These are phyloP conservation scores for Fusarium goolgardi DNA, from an alignment of 2,329 filamentous ascomycete genomes.

Conservation along the genomic window DNA sequence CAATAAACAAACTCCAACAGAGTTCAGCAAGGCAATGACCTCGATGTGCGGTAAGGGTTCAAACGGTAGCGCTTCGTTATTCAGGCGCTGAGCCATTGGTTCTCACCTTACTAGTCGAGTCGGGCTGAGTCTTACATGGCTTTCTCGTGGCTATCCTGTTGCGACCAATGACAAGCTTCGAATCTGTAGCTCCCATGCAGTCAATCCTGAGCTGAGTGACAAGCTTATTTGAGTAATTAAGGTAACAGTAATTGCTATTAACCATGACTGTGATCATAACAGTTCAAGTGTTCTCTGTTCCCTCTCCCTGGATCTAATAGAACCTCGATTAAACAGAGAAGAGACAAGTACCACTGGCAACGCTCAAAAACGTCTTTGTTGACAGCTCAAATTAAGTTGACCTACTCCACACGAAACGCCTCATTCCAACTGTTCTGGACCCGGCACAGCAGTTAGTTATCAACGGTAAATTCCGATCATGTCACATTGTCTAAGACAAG, in stretches of 20 bases:
- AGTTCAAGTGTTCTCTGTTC: not conserved
- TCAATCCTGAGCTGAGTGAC: slow-evolving; percentile 25
- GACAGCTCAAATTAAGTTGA: slow-evolving; percentile 12
- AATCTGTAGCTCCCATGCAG: slow-evolving; percentile 15
- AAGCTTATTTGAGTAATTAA: slow-evolving; percentile 1
- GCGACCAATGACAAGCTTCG: slow-evolving; percentile 20
- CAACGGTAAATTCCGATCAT: slow-evolving; percentile 30
- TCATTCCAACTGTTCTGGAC: slow-evolving; percentile 24
- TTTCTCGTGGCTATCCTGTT: slow-evolving; percentile 32
- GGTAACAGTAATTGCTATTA: not conserved
- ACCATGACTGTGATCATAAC: not conserved
- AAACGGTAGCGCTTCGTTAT: slow-evolving; percentile 28
- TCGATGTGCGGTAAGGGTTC: slow-evolving; percentile 22
- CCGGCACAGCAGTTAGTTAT: slow-evolving; percentile 4
- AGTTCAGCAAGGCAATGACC: slow-evolving; percentile 1
- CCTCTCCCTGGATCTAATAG: not conserved
- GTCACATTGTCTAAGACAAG: slow-evolving; percentile 16
- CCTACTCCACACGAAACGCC: slow-evolving; percentile 26
- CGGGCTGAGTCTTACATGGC: slow-evolving; percentile 44
- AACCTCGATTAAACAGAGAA: not conserved
- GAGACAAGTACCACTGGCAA: not conserved
- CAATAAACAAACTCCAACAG: not conserved
- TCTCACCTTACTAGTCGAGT: slow-evolving; percentile 30
- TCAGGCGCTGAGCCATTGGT: slow-evolving; percentile 40
- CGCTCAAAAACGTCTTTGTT: not conserved